Conservation (phyloP, 345 rosid species). For the Bruguiera sexangula region DNA sequence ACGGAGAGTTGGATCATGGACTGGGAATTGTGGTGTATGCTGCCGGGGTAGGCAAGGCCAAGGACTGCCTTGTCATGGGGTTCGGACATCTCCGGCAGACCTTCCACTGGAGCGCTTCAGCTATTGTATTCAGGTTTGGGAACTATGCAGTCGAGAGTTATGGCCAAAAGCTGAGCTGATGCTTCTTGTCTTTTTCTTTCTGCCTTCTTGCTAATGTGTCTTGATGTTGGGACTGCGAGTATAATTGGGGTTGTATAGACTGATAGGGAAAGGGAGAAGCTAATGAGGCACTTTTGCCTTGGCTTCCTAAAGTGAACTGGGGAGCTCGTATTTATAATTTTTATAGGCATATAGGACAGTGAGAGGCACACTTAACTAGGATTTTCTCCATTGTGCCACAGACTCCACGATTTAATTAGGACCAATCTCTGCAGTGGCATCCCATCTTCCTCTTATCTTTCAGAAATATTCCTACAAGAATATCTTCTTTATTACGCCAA, state of each 20-base stretch:
- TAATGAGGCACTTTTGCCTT: constrained; percentile 26
- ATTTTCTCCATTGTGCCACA: constrained; percentile 24
- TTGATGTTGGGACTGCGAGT: constrained; percentile 9
- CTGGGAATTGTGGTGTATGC: constrained; percentile 34
- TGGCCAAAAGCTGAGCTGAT: constrained; percentile 27
- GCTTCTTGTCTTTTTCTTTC: too few relatives aligned
- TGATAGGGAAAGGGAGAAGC: constrained; percentile 28
- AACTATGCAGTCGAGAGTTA: constrained; percentile 48
- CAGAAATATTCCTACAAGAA: constrained; percentile 35
- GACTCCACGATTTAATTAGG: constrained; percentile 11
- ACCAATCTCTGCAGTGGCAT: constrained; percentile 33
- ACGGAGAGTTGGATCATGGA: constrained; percentile 40
- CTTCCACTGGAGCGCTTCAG: constrained; percentile 32
- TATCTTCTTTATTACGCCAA: constrained; percentile 7
- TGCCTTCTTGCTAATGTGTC: neutral
- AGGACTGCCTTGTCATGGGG: constrained; percentile 38
- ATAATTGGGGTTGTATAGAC: neutral
- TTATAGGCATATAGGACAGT: neutral
- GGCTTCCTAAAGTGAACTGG: constrained; percentile 49
- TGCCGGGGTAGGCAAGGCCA: constrained; percentile 30
- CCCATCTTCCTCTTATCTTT: constrained; percentile 31
- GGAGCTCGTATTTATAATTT: constrained; percentile 49
- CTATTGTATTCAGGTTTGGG: constrained; percentile 49
- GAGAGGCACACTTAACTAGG: constrained; percentile 20
- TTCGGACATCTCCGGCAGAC: constrained; percentile 40